Evolutionary conservation across 2,329 filamentous ascomycete species (phyloP), one percentile per base, ranked within the genome.

Genomic region (Xylogone sp.): DNA sequence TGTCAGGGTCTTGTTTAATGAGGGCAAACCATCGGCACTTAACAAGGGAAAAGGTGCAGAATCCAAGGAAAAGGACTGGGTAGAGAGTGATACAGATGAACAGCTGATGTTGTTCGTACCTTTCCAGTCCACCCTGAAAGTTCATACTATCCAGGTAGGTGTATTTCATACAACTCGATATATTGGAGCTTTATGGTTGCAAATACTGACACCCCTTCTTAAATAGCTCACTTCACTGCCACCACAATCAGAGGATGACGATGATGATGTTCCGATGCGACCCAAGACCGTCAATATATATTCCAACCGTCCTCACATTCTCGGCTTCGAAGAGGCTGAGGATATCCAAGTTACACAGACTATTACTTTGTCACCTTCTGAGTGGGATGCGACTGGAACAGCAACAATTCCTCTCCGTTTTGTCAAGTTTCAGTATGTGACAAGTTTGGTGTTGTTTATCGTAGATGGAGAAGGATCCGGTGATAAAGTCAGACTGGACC

Each of bases 381-480:
- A 96, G 65, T 99, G 94, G 93, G 88, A 91, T 68, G 75, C 78
- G 43, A 83, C 88, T 13, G 87, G 84, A 48, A 93, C 89, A 8
- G 87, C 83, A 13, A 88, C 78, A 62, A 73, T 93, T 49, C 72
- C 79, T 43, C 73, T 97, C 62, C 88, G 92, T 13, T 97, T 93
- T 65, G 94, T 99, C 71, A 97, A 97, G 74, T 99, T 97, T 76
- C 94, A 97, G 73, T 95, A 91, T 66, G 88, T 97, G 49, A 87
- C 84, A 53, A 94, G 86, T 55, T 67, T 99, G 62, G 87, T 96
- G 18, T 62, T 99, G 10, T 99, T 97, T 68, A 85, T 99, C 29
- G 88, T 88, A 49, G 86, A 95, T 66, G 92, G 91, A 2, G 88
- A 93, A 50, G 86, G 85, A 18, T 86, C 90, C 48, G 82, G 86